A percentile compares a stretch with the other conserved stretches of the same genome.
Conservation (phyloP, 1,139 yeast genomes). For the Williopsis jadinii region DNA sequence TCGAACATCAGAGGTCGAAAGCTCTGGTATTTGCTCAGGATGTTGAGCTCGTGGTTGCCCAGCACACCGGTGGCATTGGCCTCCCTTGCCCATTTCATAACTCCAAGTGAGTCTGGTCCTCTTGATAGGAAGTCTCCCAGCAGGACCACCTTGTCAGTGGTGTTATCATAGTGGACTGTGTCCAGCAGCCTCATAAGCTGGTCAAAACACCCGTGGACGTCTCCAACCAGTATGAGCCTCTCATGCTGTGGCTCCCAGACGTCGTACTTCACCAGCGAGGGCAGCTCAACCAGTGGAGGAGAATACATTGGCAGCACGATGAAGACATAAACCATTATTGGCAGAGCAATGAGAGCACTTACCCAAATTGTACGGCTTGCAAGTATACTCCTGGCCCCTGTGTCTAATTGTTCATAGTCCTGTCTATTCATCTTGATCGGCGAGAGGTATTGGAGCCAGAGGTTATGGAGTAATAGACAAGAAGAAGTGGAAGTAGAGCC, state of each 20-base stretch:
- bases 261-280: slow-evolving; percentile 4
- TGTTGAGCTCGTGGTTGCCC: slow-evolving; percentile 76
- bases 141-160: slow-evolving; percentile 54
- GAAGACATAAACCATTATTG: slow-evolving; percentile 5
- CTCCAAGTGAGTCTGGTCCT: slow-evolving; percentile 70
- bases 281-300: slow-evolving; percentile 5
- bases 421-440: neutral
- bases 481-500: too few relatives aligned
- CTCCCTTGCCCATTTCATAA: slow-evolving; percentile 51
- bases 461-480: too few relatives aligned
- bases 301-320: slow-evolving; percentile 6
- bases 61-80: slow-evolving; percentile 60
- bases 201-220: slow-evolving; percentile 73
- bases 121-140: slow-evolving; percentile 84
- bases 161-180: slow-evolving; percentile 36
- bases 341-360: neutral
- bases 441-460: too few relatives aligned
- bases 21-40: slow-evolving; percentile 23
- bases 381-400: neutral
- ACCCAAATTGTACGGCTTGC: neutral
- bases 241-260: slow-evolving; percentile 1
- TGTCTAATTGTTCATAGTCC: neutral
- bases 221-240: slow-evolving; percentile 71
- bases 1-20: slow-evolving; percentile 10
- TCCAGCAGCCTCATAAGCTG: slow-evolving; percentile 47